Evolutionary conservation across 805 yeast genomes (phyloP).

Genomic region (Metschnikowia reukaufii): DNA sequence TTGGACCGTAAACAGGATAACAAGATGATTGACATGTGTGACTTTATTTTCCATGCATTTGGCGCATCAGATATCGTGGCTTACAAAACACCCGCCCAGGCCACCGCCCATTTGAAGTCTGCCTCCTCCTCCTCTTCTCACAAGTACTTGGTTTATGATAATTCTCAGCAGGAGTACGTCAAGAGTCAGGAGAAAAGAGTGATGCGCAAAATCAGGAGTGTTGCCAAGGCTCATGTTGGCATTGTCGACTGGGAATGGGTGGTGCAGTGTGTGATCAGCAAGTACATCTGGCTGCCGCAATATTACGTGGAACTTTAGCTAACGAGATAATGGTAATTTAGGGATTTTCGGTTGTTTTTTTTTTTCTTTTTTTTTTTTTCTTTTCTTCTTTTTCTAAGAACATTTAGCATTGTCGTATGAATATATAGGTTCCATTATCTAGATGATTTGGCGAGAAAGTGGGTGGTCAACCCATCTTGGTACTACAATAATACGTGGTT

Average conservation of each 20-base stretch:
- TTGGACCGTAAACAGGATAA: constrained; percentile 31
- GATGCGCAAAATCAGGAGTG: background rate
- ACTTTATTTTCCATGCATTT: constrained; percentile 46
- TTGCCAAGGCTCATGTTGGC: constrained; percentile 17
- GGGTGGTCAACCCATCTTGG: too few relatives aligned
- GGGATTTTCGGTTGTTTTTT: too few relatives aligned
- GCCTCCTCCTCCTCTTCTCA: too few relatives aligned
- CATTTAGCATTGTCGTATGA: too few relatives aligned
- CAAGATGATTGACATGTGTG: constrained; percentile 35
- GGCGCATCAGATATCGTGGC: constrained; percentile 37
- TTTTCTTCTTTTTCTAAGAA: too few relatives aligned
- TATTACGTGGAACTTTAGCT: constrained; percentile 7
- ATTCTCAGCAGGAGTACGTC: constrained; percentile 16
- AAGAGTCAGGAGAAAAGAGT: constrained; percentile 4
- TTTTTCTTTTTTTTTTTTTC: too few relatives aligned
- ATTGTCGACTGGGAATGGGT: constrained; percentile 65
- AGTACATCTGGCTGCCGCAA: constrained; percentile 31
- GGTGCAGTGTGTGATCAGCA: constrained; percentile 57
- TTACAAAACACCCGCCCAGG: constrained; percentile 6
- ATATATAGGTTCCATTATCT: too few relatives aligned
- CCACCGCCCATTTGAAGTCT: constrained; percentile 7
- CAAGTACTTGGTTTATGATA: constrained; percentile 30
- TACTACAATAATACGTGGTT: too few relatives aligned
- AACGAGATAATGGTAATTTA: too few relatives aligned
- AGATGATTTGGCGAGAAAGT: too few relatives aligned